Conservation (phyloP, 2,329 filamentous ascomycete species). For the Saccharata proteae region DNA sequence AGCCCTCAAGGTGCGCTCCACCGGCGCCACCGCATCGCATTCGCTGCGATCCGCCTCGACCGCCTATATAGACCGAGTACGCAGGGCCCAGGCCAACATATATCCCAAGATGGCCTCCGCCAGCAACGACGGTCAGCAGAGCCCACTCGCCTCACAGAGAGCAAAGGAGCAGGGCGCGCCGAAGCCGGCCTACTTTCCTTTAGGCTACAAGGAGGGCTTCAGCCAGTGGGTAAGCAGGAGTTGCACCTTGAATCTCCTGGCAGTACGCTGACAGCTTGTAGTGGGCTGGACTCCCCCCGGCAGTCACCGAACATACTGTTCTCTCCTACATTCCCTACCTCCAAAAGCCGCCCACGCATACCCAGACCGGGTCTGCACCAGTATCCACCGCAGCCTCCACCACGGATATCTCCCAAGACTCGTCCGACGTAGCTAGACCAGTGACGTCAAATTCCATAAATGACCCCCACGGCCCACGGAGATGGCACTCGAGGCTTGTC, state of each 20-base stretch:
- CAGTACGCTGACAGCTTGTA: conserved; percentile 23
- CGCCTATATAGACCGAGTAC: too few species aligned
- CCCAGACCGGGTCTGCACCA: conserved; percentile 46
- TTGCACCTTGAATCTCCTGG: not conserved
- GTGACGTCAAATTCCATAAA: conserved; percentile 34
- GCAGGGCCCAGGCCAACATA: too few species aligned
- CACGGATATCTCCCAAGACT: conserved; percentile 25
- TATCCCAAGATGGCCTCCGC: conserved; percentile 6
- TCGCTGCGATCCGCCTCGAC: too few species aligned
- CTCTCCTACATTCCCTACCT: conserved; percentile 78
- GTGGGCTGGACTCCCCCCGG: conserved; percentile 80
- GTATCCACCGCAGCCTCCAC: conserved; percentile 30
- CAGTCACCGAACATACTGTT: conserved; percentile 76
- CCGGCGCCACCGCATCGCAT: too few species aligned
- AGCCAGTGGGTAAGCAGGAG: conserved; percentile 74
- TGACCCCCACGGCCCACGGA: conserved; percentile 73
- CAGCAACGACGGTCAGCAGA: conserved; percentile 25
- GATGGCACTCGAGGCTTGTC: conserved; percentile 80
- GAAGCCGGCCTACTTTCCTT: conserved; percentile 52
- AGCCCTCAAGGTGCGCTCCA: too few species aligned
- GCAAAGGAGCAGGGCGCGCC: conserved; percentile 22
- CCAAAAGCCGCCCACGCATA: conserved; percentile 56
- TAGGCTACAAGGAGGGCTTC: conserved; percentile 84
- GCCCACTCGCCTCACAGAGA: conserved; percentile 37
- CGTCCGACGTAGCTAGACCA: conserved; percentile 25